Base-by-base conservation (phyloP, 495 filamentous ascomycete genomes). In the Aspergillus heteromorphus region DNA sequence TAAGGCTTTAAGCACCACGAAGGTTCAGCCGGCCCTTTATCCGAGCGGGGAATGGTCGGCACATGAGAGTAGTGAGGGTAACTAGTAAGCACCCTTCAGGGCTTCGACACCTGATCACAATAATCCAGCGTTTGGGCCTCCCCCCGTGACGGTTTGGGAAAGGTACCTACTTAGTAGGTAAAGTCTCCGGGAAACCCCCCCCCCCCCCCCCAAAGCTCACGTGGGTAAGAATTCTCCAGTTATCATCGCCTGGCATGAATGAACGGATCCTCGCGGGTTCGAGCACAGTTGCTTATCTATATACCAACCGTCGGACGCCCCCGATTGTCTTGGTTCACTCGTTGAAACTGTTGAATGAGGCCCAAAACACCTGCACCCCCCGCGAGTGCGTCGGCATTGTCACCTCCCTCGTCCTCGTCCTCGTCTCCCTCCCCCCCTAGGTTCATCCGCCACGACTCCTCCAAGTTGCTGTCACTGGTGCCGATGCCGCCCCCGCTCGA, bases 271-370 rank as follows among this genome's bases (percentile, higher is more conserved):
- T 53, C 31, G 30, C 42, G 55, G 53, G 40, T 56, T 21, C 17
- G 43, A 30, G 16, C 25, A 20, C 19, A 27, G 23, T 11, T 18
- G 11, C 34, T 38, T 38, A 38, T 13, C 29, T 67, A 74, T 7
- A 77, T 71, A 4, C 71, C 72, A 36, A 73, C 69, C 5, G 68
- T 65, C 8, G 66, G 62, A 23, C 71, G 67, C 42, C 65, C 67
- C 49, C 82, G 72, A 11, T 79, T 80, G 45, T 88, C 86, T 51
- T 83, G 82, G 65, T 92, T 88, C 51, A 82, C 88, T 70, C 86
- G 91, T 66, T 91, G 88, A 67, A 96, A 96, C 65, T 97, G 88
- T 64, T 92, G 89, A 42, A 98, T 80, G 69, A 97, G 71, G 2
- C 88, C 87, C 52, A 98, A 74, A 10, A 98, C 93, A 6, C 74